Conservation (phyloP, 768 basidiomycete species). For the Cytidiella melzeri region DNA sequence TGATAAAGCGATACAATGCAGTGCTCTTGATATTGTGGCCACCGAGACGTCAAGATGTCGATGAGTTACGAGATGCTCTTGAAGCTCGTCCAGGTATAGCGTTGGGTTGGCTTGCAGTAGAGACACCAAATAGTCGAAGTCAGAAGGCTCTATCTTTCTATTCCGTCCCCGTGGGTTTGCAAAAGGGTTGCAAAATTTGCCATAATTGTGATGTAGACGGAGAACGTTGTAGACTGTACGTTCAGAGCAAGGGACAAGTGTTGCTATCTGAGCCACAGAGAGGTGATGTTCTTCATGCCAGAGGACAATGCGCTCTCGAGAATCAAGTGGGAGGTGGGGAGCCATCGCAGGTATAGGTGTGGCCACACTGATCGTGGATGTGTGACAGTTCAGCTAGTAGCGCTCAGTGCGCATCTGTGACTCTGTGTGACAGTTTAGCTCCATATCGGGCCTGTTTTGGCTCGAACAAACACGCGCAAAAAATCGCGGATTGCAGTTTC, state of each 20-base stretch:
- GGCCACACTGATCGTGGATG: background rate
- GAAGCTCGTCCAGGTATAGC: constrained; percentile 30
- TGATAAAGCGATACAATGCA: constrained; percentile 17
- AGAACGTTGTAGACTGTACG: background rate
- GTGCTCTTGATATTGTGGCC: constrained; percentile 23
- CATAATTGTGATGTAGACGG: background rate
- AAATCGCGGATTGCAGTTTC: background rate
- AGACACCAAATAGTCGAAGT: constrained; percentile 19
- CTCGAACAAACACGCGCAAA: background rate
- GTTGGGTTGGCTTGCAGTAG: constrained; percentile 21
- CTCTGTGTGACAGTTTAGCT: background rate
- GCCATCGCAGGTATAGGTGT: too few relatives aligned
- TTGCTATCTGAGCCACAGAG: background rate
- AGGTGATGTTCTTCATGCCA: background rate
- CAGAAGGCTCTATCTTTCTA: constrained; percentile 14
- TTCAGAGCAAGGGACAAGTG: background rate
- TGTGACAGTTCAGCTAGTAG: background rate
- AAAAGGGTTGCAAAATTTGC: background rate
- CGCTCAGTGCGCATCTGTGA: background rate
- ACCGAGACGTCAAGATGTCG: constrained; percentile 24
- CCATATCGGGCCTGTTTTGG: background rate
- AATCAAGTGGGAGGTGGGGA: background rate
- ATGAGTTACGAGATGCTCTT: constrained; percentile 17
- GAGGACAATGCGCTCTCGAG: background rate
- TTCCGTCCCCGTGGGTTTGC: constrained; percentile 9